These are phyloP conservation scores for Lactifluus hygrophoroides DNA, from an alignment of 768 basidiomycete genomes.

Conservation along the genomic window DNA sequence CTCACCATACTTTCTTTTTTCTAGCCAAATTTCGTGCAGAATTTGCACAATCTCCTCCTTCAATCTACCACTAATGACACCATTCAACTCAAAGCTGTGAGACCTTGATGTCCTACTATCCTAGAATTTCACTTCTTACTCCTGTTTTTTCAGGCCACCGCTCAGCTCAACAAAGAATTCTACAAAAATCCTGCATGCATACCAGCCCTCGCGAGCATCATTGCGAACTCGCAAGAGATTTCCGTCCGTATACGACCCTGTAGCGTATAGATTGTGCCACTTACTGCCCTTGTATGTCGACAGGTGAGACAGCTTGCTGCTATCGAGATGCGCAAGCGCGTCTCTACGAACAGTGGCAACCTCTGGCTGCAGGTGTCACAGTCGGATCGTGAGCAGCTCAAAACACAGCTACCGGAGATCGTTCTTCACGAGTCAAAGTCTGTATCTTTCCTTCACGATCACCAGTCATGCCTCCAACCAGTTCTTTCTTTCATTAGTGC, in stretches of 20 bases:
- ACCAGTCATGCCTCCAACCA: constrained; percentile 8
- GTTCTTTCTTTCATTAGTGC: constrained; percentile 41
- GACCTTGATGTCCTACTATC: constrained; percentile 26
- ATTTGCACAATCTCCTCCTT: constrained; percentile 75
- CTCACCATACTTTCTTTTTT: constrained; percentile 2
- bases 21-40: constrained; percentile 68
- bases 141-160: constrained; percentile 59
- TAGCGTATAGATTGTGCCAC: neutral
- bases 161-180: constrained; percentile 83
- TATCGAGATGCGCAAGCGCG: constrained; percentile 92
- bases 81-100: constrained; percentile 76
- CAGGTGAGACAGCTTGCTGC: constrained; percentile 96
- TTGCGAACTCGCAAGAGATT: constrained; percentile 76
- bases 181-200: constrained; percentile 91
- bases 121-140: constrained; percentile 2
- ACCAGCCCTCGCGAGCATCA: constrained; percentile 79
- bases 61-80: constrained; percentile 89
- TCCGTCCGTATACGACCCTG: constrained; percentile 45
- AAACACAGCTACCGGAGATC: constrained; percentile 68
- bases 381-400: constrained; percentile 72
- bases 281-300: neutral
- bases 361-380: constrained; percentile 71
- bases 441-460: constrained; percentile 24
- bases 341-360: constrained; percentile 67
- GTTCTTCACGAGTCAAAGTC: constrained; percentile 74